Conservation (phyloP, 2,329 filamentous ascomycete species). For the Fusarium haematococcum region DNA sequence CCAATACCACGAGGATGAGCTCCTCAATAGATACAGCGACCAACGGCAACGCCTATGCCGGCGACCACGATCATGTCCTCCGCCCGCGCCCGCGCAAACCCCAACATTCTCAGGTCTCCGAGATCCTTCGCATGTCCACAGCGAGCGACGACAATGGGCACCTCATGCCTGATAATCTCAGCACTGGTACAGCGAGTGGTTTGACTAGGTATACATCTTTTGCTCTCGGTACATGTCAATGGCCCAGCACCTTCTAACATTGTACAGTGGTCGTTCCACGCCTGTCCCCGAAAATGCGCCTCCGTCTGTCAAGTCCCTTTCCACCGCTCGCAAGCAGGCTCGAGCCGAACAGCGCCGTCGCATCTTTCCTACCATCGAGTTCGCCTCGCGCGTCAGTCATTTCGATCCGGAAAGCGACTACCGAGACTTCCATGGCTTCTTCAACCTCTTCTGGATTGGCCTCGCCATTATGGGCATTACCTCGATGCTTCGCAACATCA, state of each 20-base stretch:
- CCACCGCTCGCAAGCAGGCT: slow-evolving; percentile 83
- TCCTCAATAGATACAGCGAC: slow-evolving; percentile 44
- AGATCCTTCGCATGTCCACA: slow-evolving; percentile 54
- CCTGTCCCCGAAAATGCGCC: slow-evolving; percentile 90
- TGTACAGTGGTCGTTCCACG: slow-evolving; percentile 80
- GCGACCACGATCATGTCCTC: slow-evolving; percentile 56
- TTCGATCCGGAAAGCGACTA: slow-evolving; percentile 95
- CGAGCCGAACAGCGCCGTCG: slow-evolving; percentile 84
- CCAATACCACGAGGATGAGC: slow-evolving; percentile 40
- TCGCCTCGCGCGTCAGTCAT: slow-evolving; percentile 89
- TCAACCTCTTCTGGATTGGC: slow-evolving; percentile 97
- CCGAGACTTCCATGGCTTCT: slow-evolving; percentile 96
- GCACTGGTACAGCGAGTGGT: slow-evolving; percentile 49
- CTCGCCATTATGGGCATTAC: slow-evolving; percentile 97
- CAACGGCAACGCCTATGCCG: slow-evolving; percentile 44
- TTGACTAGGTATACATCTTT: slow-evolving; percentile 57
- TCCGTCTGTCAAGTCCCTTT: slow-evolving; percentile 89
- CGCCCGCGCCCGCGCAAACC: slow-evolving; percentile 64
- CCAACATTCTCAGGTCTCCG: slow-evolving; percentile 60
- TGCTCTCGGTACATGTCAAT: background rate
- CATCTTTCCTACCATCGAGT: slow-evolving; percentile 94
- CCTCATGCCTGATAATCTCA: slow-evolving; percentile 50
- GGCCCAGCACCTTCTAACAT: slow-evolving; percentile 5
- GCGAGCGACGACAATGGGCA: slow-evolving; percentile 49
- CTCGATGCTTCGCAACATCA: slow-evolving; percentile 91